Evolutionary conservation across 2,329 filamentous ascomycete genomes (phyloP).

Genomic region (Zasmidium citrigriseum): DNA sequence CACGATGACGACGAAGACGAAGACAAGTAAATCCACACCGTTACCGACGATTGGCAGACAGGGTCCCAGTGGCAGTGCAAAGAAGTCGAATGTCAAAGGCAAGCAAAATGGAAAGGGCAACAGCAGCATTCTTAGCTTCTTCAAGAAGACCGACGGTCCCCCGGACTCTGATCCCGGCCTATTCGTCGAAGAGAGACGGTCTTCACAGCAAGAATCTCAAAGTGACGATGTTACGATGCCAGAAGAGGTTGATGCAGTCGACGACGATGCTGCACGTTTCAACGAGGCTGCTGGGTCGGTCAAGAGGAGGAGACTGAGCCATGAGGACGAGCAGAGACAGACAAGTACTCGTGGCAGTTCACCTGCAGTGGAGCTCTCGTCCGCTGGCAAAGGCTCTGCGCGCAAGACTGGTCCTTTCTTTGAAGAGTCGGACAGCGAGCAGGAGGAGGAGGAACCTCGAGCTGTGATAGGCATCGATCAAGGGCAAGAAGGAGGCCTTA

Average conservation of each 20-base stretch:
- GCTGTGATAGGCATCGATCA: constrained; percentile 23
- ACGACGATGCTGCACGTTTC: constrained; percentile 37
- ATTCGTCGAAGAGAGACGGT: constrained; percentile 37
- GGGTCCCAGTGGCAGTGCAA: constrained; percentile 32
- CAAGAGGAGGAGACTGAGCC: constrained; percentile 43
- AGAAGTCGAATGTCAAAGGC: constrained; percentile 35
- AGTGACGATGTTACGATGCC: background rate
- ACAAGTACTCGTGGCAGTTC: background rate
- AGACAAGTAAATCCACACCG: constrained; percentile 25
- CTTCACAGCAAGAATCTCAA: background rate
- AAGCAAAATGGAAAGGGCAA: constrained; percentile 48
- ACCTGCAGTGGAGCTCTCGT: background rate
- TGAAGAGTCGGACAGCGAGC: constrained; percentile 67
- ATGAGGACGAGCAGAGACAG: background rate
- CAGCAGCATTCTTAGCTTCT: constrained; percentile 56
- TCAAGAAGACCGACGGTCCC: constrained; percentile 51
- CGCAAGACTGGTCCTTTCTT: constrained; percentile 62
- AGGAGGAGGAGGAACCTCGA: constrained; percentile 36
- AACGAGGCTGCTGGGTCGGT: constrained; percentile 46
- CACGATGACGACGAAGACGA: constrained; percentile 34
- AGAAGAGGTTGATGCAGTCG: background rate
- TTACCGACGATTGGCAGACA: constrained; percentile 34
- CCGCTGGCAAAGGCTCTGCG: background rate
- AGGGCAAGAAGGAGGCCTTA: constrained; percentile 8
- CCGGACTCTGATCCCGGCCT: constrained; percentile 30